These are phyloP conservation scores for Pichia ethanolica DNA, from an alignment of 805 yeast genomes.

Conservation along the genomic window DNA sequence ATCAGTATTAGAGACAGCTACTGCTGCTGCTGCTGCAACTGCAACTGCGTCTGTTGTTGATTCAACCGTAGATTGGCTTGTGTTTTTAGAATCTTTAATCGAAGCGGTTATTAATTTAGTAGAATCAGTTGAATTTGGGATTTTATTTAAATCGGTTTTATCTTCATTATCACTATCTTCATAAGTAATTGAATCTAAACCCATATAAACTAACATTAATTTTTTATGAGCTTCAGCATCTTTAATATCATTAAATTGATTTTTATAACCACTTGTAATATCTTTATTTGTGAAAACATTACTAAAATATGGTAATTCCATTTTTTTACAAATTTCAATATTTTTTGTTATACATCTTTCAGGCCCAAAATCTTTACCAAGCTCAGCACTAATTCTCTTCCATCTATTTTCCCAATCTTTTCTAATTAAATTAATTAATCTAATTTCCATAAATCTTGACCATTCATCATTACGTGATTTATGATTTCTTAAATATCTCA, in stretches of 20 bases:
- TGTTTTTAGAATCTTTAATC: too few relatives aligned
- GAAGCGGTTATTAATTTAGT: too few relatives aligned
- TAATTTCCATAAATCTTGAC: constrained; percentile 29
- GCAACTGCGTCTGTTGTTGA: neutral
- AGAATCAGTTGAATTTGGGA: too few relatives aligned
- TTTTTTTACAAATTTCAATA: constrained; percentile 26
- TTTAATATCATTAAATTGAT: constrained; percentile 23
- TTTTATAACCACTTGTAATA: constrained; percentile 20
- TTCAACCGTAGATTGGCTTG: too few relatives aligned
- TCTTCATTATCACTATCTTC: constrained; percentile 23
- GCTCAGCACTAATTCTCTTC: constrained; percentile 30
- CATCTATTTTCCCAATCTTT: constrained; percentile 36
- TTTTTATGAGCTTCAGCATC: constrained; percentile 28
- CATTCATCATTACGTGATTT: constrained; percentile 30
- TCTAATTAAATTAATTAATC: constrained; percentile 25
- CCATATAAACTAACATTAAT: constrained; percentile 31
- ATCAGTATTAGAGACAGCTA: too few relatives aligned
- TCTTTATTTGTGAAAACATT: constrained; percentile 25
- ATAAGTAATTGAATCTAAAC: constrained; percentile 29
- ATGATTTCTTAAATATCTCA: constrained; percentile 37
- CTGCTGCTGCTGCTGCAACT: neutral
- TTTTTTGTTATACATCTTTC: constrained; percentile 28
- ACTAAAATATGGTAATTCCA: constrained; percentile 21
- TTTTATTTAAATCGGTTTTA: neutral
- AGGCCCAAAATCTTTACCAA: constrained; percentile 24